Evolutionary conservation across 805 yeast genomes (phyloP).

Genomic region (Yamadazyma paraphyllophila): DNA sequence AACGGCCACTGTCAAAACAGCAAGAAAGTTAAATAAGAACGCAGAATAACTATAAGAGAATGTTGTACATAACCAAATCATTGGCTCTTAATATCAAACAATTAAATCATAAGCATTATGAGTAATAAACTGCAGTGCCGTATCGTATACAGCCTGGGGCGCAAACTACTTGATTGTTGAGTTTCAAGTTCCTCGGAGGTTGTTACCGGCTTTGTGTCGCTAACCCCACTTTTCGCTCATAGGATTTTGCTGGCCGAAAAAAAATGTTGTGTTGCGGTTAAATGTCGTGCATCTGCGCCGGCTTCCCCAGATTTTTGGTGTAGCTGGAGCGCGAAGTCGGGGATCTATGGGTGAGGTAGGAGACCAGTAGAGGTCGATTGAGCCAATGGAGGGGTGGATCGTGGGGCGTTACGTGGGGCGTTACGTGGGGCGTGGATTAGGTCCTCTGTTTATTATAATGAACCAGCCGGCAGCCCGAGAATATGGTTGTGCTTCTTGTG

Average conservation of each 20-base stretch:
- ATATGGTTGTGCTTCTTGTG: too few species aligned
- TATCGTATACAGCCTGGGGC: not conserved
- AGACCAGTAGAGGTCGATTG: not conserved
- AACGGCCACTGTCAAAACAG: too few species aligned
- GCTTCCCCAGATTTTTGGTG: conserved; percentile 4
- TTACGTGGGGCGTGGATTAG: not conserved
- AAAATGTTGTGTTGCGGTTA: not conserved
- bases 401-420: not conserved
- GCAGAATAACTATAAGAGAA: too few species aligned
- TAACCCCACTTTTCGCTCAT: conserved; percentile 10
- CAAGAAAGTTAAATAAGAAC: too few species aligned
- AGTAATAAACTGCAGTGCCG: not conserved
- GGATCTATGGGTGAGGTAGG: not conserved
- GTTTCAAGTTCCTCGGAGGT: not conserved
- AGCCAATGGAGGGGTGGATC: not conserved
- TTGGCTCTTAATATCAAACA: too few species aligned
- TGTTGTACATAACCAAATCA: too few species aligned
- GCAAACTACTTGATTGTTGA: not conserved
- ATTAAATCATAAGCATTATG: not conserved
- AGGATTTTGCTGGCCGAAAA: conserved; percentile 1
- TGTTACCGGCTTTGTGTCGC: conserved; percentile 7
- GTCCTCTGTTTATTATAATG: too few species aligned
- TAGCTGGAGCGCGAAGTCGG: not conserved
- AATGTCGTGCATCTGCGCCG: conserved; percentile 2
- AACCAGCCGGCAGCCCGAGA: too few species aligned